Evolutionary conservation across 2,329 filamentous ascomycete species (phyloP).

Genomic region (Monosporascus ibericus): DNA sequence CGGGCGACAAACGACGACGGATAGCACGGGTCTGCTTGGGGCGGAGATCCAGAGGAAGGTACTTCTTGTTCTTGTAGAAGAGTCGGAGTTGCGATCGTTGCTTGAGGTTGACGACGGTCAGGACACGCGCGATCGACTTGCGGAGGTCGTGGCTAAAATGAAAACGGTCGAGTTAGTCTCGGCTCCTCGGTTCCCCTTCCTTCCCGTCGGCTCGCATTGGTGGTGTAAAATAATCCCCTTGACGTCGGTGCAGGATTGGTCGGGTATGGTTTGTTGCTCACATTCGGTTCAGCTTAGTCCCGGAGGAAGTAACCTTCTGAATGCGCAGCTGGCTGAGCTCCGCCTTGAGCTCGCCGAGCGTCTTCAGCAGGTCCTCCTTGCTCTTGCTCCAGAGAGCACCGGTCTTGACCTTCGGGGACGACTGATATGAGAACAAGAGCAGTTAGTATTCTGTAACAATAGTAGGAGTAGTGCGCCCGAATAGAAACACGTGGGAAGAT

Average conservation of each 20-base stretch:
- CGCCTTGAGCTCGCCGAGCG: constrained; percentile 89
- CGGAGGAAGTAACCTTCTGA: constrained; percentile 95
- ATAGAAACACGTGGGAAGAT: not conserved
- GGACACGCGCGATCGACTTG: constrained; percentile 98
- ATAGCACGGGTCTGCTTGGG: constrained; percentile 97
- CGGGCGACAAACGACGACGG: constrained; percentile 86
- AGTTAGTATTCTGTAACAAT: constrained; percentile 10
- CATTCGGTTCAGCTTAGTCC: constrained; percentile 97
- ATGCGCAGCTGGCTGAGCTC: constrained; percentile 95
- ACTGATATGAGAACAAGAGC: constrained; percentile 30
- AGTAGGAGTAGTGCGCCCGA: not conserved
- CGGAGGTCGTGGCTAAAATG: constrained; percentile 83
- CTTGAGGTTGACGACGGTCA: constrained; percentile 99
- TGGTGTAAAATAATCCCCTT: not conserved
- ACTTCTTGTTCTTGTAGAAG: constrained; percentile 99
- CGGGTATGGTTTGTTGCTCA: constrained; percentile 28
- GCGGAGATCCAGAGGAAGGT: constrained; percentile 96
- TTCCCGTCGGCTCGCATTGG: not conserved
- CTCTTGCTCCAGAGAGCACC: constrained; percentile 96
- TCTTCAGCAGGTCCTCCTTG: constrained; percentile 97
- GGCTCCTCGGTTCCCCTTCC: not conserved
- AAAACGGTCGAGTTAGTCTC: constrained; percentile 8
- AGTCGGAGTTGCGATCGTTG: constrained; percentile 95
- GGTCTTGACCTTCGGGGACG: constrained; percentile 78
- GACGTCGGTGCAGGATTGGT: not conserved